phyloP scores from a whole-genome alignment of 1,139 yeast species.

The Blastobotrys capitulatus region DNA sequence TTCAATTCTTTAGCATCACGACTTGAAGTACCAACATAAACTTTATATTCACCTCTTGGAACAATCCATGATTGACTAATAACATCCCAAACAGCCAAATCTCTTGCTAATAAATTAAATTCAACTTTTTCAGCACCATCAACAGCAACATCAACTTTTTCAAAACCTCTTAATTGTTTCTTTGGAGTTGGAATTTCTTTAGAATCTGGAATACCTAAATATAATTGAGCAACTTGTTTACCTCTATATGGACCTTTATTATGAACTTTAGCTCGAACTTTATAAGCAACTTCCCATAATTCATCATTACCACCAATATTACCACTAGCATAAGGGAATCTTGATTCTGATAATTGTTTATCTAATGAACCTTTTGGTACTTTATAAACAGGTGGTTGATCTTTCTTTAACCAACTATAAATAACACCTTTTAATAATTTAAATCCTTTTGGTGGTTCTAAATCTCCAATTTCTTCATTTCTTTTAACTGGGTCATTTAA shows the following conservation, averaged over 20 bases:
- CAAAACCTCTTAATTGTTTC: slow-evolving; percentile 54
- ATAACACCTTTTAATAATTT: slow-evolving; percentile 20
- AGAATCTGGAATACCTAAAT: slow-evolving; percentile 49
- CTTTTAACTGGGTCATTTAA: slow-evolving; percentile 1
- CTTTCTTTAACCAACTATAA: slow-evolving; percentile 28
- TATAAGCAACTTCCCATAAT: slow-evolving; percentile 42
- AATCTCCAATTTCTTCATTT: slow-evolving; percentile 37
- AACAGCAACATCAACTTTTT: slow-evolving; percentile 47
- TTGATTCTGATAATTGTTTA: slow-evolving; percentile 30
- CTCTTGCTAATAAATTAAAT: slow-evolving; percentile 49
- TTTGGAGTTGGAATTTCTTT: slow-evolving; percentile 41
- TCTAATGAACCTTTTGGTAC: slow-evolving; percentile 50
- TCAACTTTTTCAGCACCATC: slow-evolving; percentile 38
- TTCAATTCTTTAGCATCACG: slow-evolving; percentile 34
- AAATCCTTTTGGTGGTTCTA: slow-evolving; percentile 39
- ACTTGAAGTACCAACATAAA: slow-evolving; percentile 40
- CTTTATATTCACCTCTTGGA: slow-evolving; percentile 51
- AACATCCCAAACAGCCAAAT: slow-evolving; percentile 57
- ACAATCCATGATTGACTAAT: slow-evolving; percentile 56
- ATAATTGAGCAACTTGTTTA: slow-evolving; percentile 52
- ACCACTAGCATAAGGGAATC: slow-evolving; percentile 51
- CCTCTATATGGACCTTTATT: slow-evolving; percentile 51
- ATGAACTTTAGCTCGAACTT: slow-evolving; percentile 44
- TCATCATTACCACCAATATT: slow-evolving; percentile 52
- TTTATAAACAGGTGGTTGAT: slow-evolving; percentile 45